Percentiles rank a stretch among this genome's conserved stretches.
Evolutionary conservation across 1,284 basidiomycete species (phyloP).

Genomic region (Volvariella volvacea): DNA sequence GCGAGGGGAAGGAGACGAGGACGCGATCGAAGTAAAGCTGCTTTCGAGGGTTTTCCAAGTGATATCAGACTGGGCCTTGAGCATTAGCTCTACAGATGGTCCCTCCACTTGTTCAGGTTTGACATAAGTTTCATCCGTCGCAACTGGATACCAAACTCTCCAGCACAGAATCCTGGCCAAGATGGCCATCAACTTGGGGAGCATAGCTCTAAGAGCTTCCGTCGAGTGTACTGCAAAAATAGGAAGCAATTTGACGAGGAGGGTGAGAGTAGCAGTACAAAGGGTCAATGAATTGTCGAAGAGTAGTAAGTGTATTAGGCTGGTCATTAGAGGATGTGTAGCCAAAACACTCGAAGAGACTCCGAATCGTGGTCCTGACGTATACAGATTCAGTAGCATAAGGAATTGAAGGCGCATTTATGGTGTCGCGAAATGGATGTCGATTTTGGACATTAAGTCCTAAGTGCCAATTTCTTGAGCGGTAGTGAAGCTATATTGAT

Average conservation of each 20-base stretch:
- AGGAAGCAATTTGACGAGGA: slow-evolving; percentile 67
- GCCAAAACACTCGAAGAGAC: slow-evolving; percentile 46
- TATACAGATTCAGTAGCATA: slow-evolving; percentile 54
- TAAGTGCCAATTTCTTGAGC: slow-evolving; percentile 16
- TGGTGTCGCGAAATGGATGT: slow-evolving; percentile 51
- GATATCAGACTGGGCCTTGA: slow-evolving; percentile 40
- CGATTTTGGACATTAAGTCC: slow-evolving; percentile 61
- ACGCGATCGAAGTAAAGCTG: slow-evolving; percentile 42
- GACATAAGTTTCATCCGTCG: slow-evolving; percentile 28
- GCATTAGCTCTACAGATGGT: slow-evolving; percentile 26
- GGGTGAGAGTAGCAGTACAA: slow-evolving; percentile 53
- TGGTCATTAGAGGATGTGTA: slow-evolving; percentile 53
- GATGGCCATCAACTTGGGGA: slow-evolving; percentile 59
- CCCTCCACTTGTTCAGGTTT: slow-evolving; percentile 31
- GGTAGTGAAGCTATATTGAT: neutral
- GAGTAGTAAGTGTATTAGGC: slow-evolving; percentile 54
- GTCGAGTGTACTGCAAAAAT: slow-evolving; percentile 60
- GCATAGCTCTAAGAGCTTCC: slow-evolving; percentile 43
- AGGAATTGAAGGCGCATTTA: slow-evolving; percentile 62
- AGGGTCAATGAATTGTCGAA: slow-evolving; percentile 68
- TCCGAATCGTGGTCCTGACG: slow-evolving; percentile 46
- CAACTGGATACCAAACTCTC: slow-evolving; percentile 41
- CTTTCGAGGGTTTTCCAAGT: slow-evolving; percentile 60
- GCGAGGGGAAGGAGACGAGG: slow-evolving; percentile 48
- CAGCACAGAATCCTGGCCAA: slow-evolving; percentile 67